Evolutionary conservation across 1,139 yeast species (phyloP).

Genomic region (Scheffersomyces segobiensis): DNA sequence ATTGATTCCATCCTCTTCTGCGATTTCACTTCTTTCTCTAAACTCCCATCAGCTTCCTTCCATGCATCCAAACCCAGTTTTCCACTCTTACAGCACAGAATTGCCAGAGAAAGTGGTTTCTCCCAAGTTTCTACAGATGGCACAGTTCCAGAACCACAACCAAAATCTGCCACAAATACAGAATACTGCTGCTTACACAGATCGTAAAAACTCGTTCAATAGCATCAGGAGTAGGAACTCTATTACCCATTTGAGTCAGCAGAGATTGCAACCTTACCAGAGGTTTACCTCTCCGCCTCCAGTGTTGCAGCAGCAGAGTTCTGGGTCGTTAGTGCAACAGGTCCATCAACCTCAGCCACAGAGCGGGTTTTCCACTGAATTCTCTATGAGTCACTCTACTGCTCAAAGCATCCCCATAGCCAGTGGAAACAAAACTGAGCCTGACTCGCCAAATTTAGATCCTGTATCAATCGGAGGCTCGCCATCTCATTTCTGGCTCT

Average conservation of each 20-base stretch:
- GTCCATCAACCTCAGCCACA: not conserved
- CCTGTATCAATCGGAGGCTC: conserved; percentile 57
- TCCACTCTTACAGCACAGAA: not conserved
- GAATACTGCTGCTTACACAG: conserved; percentile 12
- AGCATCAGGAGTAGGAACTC: conserved; percentile 32
- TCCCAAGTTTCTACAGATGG: conserved; percentile 3
- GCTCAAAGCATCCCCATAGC: conserved; percentile 31
- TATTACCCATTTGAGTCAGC: conserved; percentile 32
- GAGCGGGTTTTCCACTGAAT: not conserved
- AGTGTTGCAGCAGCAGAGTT: conserved; percentile 5
- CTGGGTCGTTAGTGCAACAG: not conserved
- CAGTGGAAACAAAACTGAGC: conserved; percentile 21
- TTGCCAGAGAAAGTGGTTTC: not conserved
- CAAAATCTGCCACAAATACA: conserved; percentile 2
- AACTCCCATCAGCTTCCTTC: conserved; percentile 20
- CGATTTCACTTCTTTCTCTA: conserved; percentile 52
- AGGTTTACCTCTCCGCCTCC: conserved; percentile 33
- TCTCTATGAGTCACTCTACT: conserved; percentile 15
- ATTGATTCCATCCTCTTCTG: conserved; percentile 54
- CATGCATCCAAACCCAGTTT: conserved; percentile 1
- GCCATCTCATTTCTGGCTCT: conserved; percentile 56
- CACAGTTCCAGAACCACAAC: conserved; percentile 6
- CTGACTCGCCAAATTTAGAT: conserved; percentile 54
- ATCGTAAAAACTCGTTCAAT: conserved; percentile 24
- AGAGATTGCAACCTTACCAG: conserved; percentile 40